Evolutionary conservation across 2,329 filamentous ascomycete genomes (phyloP).

Genomic region (Alternaria alternata): DNA sequence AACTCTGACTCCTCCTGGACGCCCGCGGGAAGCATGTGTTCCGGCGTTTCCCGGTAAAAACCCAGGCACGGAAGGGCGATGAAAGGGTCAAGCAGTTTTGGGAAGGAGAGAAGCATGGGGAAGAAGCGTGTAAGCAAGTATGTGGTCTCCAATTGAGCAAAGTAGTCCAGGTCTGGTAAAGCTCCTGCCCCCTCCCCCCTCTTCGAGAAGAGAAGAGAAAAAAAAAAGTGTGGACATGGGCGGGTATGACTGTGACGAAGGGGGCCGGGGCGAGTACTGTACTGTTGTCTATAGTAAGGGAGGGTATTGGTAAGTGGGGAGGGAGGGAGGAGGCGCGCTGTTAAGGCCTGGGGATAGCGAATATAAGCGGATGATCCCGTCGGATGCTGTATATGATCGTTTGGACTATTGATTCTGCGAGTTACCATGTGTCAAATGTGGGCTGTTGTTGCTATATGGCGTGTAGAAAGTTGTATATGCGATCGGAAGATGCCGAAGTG

Average conservation of each 20-base stretch:
- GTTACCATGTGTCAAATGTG: not conserved
- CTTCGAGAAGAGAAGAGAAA: too few species aligned
- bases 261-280: constrained; percentile 1
- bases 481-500: not conserved
- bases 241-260: not conserved
- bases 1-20: too few species aligned
- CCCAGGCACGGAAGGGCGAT: not conserved
- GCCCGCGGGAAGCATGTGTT: not conserved
- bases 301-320: not conserved
- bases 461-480: not conserved
- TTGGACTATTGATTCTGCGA: not conserved
- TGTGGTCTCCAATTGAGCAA: not conserved
- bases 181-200: too few species aligned
- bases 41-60: not conserved
- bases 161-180: not conserved
- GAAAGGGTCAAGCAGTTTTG: not conserved
- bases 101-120: too few species aligned
- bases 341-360: not conserved
- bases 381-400: too few species aligned
- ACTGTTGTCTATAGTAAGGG: not conserved
- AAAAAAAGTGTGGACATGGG: not conserved
- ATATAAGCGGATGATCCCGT: not conserved
- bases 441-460: not conserved
- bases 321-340: not conserved
- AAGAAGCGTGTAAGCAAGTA: not conserved